phyloP scores from a whole-genome alignment of 257 asterid species.

The Nicotiana knightiana region DNA sequence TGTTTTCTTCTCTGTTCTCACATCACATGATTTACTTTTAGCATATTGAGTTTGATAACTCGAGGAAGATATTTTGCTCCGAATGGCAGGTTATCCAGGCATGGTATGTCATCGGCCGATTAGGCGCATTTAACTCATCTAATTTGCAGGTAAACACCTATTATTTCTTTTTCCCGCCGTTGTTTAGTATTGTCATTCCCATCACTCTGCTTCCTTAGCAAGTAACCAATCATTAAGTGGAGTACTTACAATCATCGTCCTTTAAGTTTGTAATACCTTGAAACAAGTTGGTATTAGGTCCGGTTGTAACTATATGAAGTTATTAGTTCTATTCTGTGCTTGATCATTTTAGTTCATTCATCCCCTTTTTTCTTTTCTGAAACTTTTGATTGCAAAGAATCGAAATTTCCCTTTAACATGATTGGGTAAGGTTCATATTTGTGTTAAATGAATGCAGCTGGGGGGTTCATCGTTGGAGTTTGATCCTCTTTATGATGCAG shows the following conservation, averaged over 20 bases:
- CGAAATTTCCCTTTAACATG: not conserved
- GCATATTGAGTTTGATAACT: not conserved
- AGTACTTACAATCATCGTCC: not conserved
- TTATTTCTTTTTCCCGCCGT: not conserved
- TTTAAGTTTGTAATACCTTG: not conserved
- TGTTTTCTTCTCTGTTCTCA: conserved; percentile 13
- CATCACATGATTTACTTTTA: not conserved
- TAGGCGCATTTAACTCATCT: conserved; percentile 82
- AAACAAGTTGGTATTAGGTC: not conserved
- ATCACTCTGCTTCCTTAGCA: not conserved
- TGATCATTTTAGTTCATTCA: not conserved
- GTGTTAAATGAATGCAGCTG: conserved; percentile 40
- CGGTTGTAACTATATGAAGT: not conserved
- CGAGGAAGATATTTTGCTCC: not conserved
- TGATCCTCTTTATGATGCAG: conserved; percentile 80
- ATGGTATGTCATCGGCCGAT: conserved; percentile 96
- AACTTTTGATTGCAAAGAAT: not conserved
- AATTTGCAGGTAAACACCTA: conserved; percentile 64
- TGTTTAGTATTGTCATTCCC: not conserved
- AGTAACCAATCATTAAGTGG: not conserved
- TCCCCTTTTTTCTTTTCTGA: not conserved
- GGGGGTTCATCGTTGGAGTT: conserved; percentile 70
- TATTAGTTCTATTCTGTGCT: not conserved
- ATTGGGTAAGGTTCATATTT: not conserved
- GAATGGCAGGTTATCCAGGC: conserved; percentile 74